These are phyloP conservation scores for Cercophora sp. DNA, from an alignment of 495 filamentous ascomycete species.

Conservation along the genomic window DNA sequence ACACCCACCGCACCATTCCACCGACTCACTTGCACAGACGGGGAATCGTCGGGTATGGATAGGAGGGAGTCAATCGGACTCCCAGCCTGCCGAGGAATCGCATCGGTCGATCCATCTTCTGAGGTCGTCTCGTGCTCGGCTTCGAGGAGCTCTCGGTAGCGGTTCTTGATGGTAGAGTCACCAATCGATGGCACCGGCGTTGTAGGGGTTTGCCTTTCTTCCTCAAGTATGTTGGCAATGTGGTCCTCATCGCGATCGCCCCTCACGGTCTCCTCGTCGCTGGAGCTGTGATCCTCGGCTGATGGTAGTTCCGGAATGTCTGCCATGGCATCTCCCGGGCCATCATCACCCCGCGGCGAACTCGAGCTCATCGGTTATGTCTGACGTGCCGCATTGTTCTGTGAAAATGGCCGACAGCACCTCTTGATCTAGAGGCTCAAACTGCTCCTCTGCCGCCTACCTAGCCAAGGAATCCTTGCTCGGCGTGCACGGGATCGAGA, in stretches of 20 bases:
- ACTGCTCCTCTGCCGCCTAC: no score
- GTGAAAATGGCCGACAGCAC: no score
- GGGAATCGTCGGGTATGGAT: slow-evolving; percentile 83
- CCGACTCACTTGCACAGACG: slow-evolving; percentile 76
- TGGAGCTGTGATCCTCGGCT: slow-evolving; percentile 30
- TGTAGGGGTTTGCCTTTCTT: slow-evolving; percentile 28
- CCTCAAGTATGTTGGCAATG: slow-evolving; percentile 38
- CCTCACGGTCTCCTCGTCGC: slow-evolving; percentile 45
- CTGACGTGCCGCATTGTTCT: slow-evolving; percentile 33
- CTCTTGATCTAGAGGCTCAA: no score
- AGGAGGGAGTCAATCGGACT: slow-evolving; percentile 50
- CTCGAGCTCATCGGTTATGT: slow-evolving; percentile 47
- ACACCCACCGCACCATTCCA: no score
- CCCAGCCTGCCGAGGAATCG: slow-evolving; percentile 32
- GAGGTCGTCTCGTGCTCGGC: slow-evolving; percentile 39
- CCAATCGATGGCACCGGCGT: slow-evolving; percentile 25
- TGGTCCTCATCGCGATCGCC: slow-evolving; percentile 36
- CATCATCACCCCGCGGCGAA: slow-evolving; percentile 45
- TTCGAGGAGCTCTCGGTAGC: slow-evolving; percentile 43
- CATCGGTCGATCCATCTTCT: slow-evolving; percentile 44
- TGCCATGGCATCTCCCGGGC: slow-evolving; percentile 37
- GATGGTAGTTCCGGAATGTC: slow-evolving; percentile 37
- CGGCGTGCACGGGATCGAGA: no score
- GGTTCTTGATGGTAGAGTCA: slow-evolving; percentile 38
- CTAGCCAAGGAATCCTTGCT: no score